Evolutionary conservation across 2,329 filamentous ascomycete species (phyloP).

Genomic region (Trichophyton equinum): DNA sequence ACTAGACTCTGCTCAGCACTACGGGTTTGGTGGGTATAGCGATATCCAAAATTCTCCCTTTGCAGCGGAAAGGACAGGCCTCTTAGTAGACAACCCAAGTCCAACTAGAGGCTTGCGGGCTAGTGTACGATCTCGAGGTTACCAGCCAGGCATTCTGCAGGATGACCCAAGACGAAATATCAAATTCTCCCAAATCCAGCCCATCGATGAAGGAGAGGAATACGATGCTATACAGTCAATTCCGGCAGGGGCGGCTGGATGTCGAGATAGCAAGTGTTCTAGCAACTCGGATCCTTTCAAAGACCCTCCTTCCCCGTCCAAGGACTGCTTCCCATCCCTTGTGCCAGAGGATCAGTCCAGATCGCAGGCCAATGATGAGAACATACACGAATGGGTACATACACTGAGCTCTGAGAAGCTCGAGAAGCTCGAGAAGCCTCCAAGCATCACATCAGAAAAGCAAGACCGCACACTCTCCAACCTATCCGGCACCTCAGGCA

Average conservation of each 20-base stretch:
- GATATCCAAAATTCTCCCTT: constrained; percentile 2
- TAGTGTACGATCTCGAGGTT: constrained; percentile 27
- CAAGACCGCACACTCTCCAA: constrained; percentile 45
- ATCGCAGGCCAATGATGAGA: neutral
- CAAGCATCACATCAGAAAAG: constrained; percentile 38
- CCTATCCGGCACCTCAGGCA: constrained; percentile 40
- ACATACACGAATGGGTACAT: neutral
- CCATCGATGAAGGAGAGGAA: constrained; percentile 51
- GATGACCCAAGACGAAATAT: constrained; percentile 38
- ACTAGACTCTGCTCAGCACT: neutral
- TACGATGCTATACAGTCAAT: constrained; percentile 33
- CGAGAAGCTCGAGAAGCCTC: constrained; percentile 3
- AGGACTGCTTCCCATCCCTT: constrained; percentile 8
- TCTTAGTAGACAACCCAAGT: constrained; percentile 30
- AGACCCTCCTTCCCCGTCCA: constrained; percentile 12
- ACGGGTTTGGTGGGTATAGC: neutral
- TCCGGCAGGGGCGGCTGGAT: constrained; percentile 13
- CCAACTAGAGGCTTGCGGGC: constrained; percentile 30
- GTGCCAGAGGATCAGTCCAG: neutral
- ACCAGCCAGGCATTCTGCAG: constrained; percentile 33
- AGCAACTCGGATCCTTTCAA: constrained; percentile 10
- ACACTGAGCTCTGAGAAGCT: neutral
- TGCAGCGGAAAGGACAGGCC: constrained; percentile 31
- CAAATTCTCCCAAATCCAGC: constrained; percentile 45
- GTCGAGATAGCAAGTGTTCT: constrained; percentile 10